phyloP scores from a whole-genome alignment of 1,139 yeast species.

The Hansenula lynferdii region DNA sequence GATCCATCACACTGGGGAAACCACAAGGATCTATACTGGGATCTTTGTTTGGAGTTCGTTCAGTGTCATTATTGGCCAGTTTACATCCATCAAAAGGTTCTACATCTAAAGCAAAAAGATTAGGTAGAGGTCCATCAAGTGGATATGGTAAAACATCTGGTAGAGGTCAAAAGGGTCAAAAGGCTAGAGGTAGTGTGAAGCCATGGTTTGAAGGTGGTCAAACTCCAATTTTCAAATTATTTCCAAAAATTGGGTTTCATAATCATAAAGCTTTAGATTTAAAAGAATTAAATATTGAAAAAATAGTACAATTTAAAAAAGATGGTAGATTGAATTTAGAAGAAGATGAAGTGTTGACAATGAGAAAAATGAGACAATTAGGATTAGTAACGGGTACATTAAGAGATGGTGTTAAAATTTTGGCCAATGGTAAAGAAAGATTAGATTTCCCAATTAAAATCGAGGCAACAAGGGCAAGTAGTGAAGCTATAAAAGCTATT shows the following conservation, averaged over 20 bases:
- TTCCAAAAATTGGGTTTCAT: slow-evolving; percentile 88
- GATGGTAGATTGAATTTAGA: slow-evolving; percentile 58
- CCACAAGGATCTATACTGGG: slow-evolving; percentile 1
- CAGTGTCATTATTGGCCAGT: slow-evolving; percentile 27
- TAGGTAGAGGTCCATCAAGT: slow-evolving; percentile 97
- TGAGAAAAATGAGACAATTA: slow-evolving; percentile 64
- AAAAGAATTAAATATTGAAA: slow-evolving; percentile 49
- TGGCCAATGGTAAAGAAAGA: slow-evolving; percentile 59
- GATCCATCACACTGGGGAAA: not conserved
- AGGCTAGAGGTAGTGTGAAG: slow-evolving; percentile 88
- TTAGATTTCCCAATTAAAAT: slow-evolving; percentile 62
- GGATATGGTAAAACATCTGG: slow-evolving; percentile 94
- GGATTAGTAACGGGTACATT: slow-evolving; percentile 71
- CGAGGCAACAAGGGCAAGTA: slow-evolving; percentile 80
- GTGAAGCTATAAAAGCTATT: slow-evolving; percentile 65
- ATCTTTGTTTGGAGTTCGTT: slow-evolving; percentile 15
- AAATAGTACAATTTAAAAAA: slow-evolving; percentile 59
- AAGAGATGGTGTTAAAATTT: slow-evolving; percentile 76
- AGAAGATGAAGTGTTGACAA: slow-evolving; percentile 52
- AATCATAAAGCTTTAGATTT: slow-evolving; percentile 43
- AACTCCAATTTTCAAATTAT: slow-evolving; percentile 83
- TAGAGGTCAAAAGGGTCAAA: slow-evolving; percentile 98
- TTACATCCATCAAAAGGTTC: slow-evolving; percentile 32
- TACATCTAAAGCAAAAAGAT: slow-evolving; percentile 50
- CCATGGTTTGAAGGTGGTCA: slow-evolving; percentile 99